Evolutionary conservation across 164 flowering plant genomes (phyloP).

Genomic region (Magnolia officinalis): DNA sequence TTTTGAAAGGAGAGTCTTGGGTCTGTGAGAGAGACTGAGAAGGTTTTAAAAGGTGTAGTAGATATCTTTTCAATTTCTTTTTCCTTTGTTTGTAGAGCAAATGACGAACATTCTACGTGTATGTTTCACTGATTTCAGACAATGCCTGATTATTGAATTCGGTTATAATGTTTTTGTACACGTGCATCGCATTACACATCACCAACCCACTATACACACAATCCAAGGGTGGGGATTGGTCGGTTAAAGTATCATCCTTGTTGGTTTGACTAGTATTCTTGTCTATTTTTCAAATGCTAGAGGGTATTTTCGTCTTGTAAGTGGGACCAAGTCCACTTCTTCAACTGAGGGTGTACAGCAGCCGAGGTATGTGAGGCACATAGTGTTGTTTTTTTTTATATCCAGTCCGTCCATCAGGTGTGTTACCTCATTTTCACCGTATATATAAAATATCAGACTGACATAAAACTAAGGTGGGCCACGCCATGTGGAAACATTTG

Average conservation of each 20-base stretch:
- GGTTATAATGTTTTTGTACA: conserved; percentile 12
- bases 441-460: no score
- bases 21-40: not conserved
- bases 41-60: conserved; percentile 1
- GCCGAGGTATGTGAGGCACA: no score
- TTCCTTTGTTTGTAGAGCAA: conserved; percentile 14
- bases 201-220: conserved; percentile 29
- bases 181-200: conserved; percentile 22
- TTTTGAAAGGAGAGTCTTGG: not conserved
- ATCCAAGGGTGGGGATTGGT: not conserved
- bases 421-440: no score
- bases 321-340: no score
- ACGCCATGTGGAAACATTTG: no score
- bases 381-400: no score
- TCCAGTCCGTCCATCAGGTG: no score
- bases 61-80: conserved; percentile 3
- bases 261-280: no score
- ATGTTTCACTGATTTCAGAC: conserved; percentile 31
- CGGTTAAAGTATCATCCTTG: not conserved
- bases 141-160: conserved; percentile 15
- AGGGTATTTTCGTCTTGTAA: no score
- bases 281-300: no score
- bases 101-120: conserved; percentile 14
- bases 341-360: no score
- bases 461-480: no score